Base-by-base conservation (phyloP, 306 rosid species). In the Arachis stenosperma region DNA sequence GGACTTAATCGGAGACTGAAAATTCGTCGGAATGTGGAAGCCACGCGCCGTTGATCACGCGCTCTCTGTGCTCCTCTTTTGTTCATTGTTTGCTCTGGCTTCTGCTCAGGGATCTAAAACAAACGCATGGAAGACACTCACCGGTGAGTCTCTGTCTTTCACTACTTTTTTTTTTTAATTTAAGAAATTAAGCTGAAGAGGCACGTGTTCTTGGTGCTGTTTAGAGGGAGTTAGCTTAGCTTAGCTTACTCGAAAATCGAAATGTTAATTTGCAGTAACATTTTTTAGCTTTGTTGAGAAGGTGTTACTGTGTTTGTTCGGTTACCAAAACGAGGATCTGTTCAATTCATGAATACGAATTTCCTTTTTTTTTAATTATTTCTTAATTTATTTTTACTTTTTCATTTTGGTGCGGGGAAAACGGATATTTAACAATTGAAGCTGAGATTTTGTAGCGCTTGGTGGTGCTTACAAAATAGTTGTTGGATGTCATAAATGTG, bases 61-160 rank as follows among this genome's bases (percentile, higher is more conserved):
- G 6, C 56, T 87, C 1, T 29, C 71, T 67, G 79, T 77, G 59
- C 51, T 78, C 50, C 68, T 75, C 39, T 68, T 78, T 66, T 69
- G 79, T 61, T 80, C 76, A 39, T 65, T 61, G 43, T 65, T 78
- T 3, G 72, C 83, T 37, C 69, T 76, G 65, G 88, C 86, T 79
- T 84, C 85, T 55, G 92, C 92, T 77, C 82, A 75, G 82, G 69
- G 93, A 83, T 86, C 91, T 59, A 61, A 71, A 33, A 33, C 9
- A 46, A 39, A 57, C 75, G 12, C 5, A 12, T 92, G 93, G 98
- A 77, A 73, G 6, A 89, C 98, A 51, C 88, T 92, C 17, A 56
- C 9, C 4, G 96, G 98, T 92, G 70, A 3, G 76, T 72, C 0
- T 48, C 43, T 40, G 10, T 1, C 64, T 65, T 65, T 64, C 71